Base-by-base conservation (phyloP, 352 stramenopile species). In the Globisporangium heterothallicum region DNA sequence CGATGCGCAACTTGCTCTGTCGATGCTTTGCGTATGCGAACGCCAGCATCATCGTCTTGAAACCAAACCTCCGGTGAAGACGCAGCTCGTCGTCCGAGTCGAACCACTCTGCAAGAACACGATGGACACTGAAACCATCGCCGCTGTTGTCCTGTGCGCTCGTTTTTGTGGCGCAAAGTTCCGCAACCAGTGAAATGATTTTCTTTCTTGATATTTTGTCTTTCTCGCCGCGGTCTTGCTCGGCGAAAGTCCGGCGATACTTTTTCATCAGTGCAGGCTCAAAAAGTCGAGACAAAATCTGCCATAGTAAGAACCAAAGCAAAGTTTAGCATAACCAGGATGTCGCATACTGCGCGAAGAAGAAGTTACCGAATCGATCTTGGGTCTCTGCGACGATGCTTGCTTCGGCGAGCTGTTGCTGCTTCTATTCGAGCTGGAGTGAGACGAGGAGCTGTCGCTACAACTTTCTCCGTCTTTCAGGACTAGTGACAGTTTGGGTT, bases 21-120 rank as follows among this genome's bases (percentile, higher is more conserved):
- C 67, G 58, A 53, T 64, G 52, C 43, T 78, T 80, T 1, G 68
- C 64, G 19, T 77, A 72, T 0, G 72, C 75, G 8, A 86, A 72
- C 19, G 75, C 73, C 6, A 83, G 48, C 55, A 86, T 65, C 7
- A 84, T 51, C 0, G 61, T 86, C 9, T 68, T 58, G 30, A 88
- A 86, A 21, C 72, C 66, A 14, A 88, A 88, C 21, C 69, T 69
- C 0, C 61, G 66, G 38, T 80, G 66, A 0, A 22, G 61, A 21
- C 66, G 72, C 16, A 85, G 61, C 26, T 81, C 62, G 13, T 86
- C 68, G 42, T 76, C 70, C 0, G 56, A 68, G 10, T 49, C 55
- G 51, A 88, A 86, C 72, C 74, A 88, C 16, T 84, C 64, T 0
- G 46, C 61, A 4, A 86, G 42, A 1, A 70, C 32, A 13, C 59